Percentiles rank a stretch among this genome's conserved stretches.
Conservation (phyloP, 805 yeast genomes). For the Candida boleticola region DNA sequence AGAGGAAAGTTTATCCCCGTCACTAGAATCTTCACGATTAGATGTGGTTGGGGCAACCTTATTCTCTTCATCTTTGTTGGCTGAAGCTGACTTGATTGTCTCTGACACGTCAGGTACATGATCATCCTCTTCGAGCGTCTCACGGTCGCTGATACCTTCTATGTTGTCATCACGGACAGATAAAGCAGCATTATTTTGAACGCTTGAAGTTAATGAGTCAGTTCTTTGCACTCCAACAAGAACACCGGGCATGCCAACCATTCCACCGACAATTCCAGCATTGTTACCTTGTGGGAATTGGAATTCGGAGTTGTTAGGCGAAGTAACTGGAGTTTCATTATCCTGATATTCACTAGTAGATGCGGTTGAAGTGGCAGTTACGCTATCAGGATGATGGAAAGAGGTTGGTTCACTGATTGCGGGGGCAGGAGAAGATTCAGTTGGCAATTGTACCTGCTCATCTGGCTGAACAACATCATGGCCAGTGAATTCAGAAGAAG, state of each 20-base stretch:
- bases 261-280: slow-evolving; percentile 35
- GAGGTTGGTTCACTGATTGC: slow-evolving; percentile 6
- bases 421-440: too few relatives aligned
- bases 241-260: slow-evolving; percentile 44
- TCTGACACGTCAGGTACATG: slow-evolving; percentile 13
- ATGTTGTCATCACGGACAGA: slow-evolving; percentile 77
- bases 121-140: slow-evolving; percentile 29
- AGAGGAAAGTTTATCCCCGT: slow-evolving; percentile 40
- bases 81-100: not conserved
- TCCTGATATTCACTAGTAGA: slow-evolving; percentile 25
- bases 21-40: slow-evolving; percentile 24
- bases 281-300: slow-evolving; percentile 35
- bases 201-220: slow-evolving; percentile 83
- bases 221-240: slow-evolving; percentile 56
- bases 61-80: slow-evolving; percentile 6
- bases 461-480: too few relatives aligned
- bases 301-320: slow-evolving; percentile 49
- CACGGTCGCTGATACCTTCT: slow-evolving; percentile 43
- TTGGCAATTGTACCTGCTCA: too few relatives aligned
- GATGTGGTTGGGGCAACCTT: slow-evolving; percentile 7
- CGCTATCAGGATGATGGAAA: slow-evolving; percentile 14
- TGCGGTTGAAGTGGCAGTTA: slow-evolving; percentile 36
- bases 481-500: too few relatives aligned
- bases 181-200: slow-evolving; percentile 87
- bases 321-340: slow-evolving; percentile 46